Evolutionary conservation across 345 rosid species (phyloP).

Genomic region (Microcos paniculata): DNA sequence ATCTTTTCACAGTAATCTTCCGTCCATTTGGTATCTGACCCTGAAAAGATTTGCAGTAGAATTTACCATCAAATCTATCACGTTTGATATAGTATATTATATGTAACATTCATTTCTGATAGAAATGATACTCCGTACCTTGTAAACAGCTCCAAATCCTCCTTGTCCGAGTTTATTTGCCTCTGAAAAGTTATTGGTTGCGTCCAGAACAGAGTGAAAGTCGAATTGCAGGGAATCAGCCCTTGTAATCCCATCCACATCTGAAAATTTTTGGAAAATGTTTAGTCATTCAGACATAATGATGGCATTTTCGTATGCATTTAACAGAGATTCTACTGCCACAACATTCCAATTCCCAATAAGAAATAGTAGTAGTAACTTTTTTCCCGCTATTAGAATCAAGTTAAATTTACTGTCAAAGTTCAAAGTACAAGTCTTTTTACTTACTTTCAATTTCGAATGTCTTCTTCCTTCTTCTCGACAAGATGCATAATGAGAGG

Average conservation of each 20-base stretch:
- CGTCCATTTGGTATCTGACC: conserved; percentile 41
- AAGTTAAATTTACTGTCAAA: not conserved
- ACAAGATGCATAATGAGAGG: conserved; percentile 2
- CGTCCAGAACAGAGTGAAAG: conserved; percentile 5
- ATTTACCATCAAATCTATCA: not conserved
- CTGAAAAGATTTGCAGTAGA: conserved; percentile 16
- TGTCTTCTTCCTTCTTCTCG: not conserved
- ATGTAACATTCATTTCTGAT: not conserved
- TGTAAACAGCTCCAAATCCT: conserved; percentile 32
- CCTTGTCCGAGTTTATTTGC: conserved; percentile 30
- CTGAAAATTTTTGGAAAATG: not conserved
- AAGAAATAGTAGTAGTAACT: no score
- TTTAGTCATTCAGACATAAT: not conserved
- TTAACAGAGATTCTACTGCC: not conserved
- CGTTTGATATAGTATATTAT: not conserved
- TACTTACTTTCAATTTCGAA: conserved; percentile 12
- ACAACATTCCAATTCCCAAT: no score
- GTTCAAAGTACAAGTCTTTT: not conserved
- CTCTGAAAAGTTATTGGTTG: conserved; percentile 22
- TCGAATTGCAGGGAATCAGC: conserved; percentile 18
- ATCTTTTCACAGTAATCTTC: conserved; percentile 47
- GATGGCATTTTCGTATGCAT: not conserved
- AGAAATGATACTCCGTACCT: conserved; percentile 6
- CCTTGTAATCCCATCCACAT: conserved; percentile 5
- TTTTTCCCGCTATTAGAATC: no score